Base-by-base conservation (phyloP, 805 yeast species). In the Wickerhamomyces rabaulensis region DNA sequence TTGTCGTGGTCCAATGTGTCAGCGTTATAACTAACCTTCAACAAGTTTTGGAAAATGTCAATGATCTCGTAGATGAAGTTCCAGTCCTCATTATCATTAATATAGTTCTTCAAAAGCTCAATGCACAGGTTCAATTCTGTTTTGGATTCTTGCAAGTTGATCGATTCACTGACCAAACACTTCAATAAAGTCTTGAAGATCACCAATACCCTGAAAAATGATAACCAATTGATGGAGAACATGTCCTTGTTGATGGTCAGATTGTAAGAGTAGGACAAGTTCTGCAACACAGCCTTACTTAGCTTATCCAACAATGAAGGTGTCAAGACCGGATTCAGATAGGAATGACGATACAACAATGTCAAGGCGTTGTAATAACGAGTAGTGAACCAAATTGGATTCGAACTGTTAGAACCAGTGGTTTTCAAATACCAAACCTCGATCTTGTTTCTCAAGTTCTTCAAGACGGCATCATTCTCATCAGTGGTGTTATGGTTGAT, bases 221-320 rank as follows among this genome's bases (percentile, higher is more conserved):
- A 70, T 35, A 75, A 67, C 81, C 81, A 76, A 45, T 74, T 74
- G 42, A 70, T 56, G 1, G 79, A 78, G 21, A 74, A 57, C 41
- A 69, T 52, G 42, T 67, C 40, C 38, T 46, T 71, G 27, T 74
- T 67, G 37, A 69, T 64, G 58, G 69, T 74, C 5, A 75, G 55
- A 38, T 66, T 68, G 58, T 75, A 75, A 1, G 76, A 71, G 53
- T 69, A 71, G 17, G 77, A 69, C 40, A 75, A 56, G 12, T 73
- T 70, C 41, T 74, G 71, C 13, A 75, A 54, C 45, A 78, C 73
- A 15, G 70, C 68, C 38, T 70, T 71, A 0, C 79, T 76, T 41
- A 77, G 51, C 12, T 65, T 61, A n/a, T 70, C 65, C 31, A 77
- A 46, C 6, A 68, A 64, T 20, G 66, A 69, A 13, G 62, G 52